Percentiles rank a stretch among this genome's conserved stretches.
These are phyloP conservation scores for Salinomyces thailandicus DNA, from an alignment of 2,329 filamentous ascomycete species.

Conservation along the genomic window DNA sequence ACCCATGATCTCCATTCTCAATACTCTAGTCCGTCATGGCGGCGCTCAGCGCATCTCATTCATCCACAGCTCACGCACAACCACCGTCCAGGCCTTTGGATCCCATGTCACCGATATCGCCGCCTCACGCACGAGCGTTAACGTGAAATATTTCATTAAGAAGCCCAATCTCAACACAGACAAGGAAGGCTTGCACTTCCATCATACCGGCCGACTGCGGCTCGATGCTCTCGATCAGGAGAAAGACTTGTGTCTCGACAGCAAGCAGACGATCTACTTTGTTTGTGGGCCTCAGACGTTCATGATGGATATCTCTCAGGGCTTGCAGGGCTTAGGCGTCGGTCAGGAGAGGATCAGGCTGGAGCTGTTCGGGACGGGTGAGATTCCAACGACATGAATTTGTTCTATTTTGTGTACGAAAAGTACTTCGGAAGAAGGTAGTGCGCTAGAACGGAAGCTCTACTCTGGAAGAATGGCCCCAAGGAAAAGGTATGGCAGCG, in stretches of 20 bases:
- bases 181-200: slow-evolving; percentile 45
- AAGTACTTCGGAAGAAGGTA: too few species aligned
- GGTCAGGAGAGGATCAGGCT: slow-evolving; percentile 49
- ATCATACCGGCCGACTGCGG: slow-evolving; percentile 45
- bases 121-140: slow-evolving; percentile 38
- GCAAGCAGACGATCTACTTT: slow-evolving; percentile 53
- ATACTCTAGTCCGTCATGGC: slow-evolving; percentile 34
- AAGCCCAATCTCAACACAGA: slow-evolving; percentile 37
- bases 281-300: slow-evolving; percentile 61
- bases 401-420: too few species aligned
- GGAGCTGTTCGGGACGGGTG: slow-evolving; percentile 34
- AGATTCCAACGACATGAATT: too few species aligned
- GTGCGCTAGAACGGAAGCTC: too few species aligned
- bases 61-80: slow-evolving; percentile 50
- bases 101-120: slow-evolving; percentile 38
- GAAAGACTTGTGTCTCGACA: slow-evolving; percentile 44
- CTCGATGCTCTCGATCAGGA: slow-evolving; percentile 46
- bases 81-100: slow-evolving; percentile 46
- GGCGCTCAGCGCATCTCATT: slow-evolving; percentile 45
- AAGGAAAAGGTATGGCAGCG: too few species aligned
- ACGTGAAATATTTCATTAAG: slow-evolving; percentile 49
- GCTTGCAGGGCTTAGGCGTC: slow-evolving; percentile 48
- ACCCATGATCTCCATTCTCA: slow-evolving; percentile 55
- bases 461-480: too few species aligned
- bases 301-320: slow-evolving; percentile 51